These are phyloP conservation scores for Olyra latifolia DNA, from an alignment of 176 grass and related monocot species.

Conservation along the genomic window DNA sequence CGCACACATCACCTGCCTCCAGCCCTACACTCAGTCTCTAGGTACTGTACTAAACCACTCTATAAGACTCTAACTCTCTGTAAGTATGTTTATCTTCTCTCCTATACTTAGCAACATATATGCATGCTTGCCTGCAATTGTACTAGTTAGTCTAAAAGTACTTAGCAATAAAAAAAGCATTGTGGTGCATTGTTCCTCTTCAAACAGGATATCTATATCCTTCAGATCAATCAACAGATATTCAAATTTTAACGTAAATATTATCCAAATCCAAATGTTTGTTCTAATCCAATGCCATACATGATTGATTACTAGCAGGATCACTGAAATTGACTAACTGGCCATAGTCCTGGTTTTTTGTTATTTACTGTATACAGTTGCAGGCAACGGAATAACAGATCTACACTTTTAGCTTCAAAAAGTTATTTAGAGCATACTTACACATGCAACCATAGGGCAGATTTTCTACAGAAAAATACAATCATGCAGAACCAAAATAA, in stretches of 20 bases:
- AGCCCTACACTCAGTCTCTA: not conserved
- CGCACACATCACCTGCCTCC: not conserved
- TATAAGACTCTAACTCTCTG: not conserved
- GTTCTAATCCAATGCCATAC: not conserved
- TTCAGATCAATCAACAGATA: not conserved
- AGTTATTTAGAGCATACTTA: not conserved
- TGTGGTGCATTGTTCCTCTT: not conserved
- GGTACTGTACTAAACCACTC: not conserved
- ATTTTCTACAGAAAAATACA: not conserved
- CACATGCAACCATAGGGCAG: not conserved
- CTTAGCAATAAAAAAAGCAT: not conserved
- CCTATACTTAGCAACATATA: not conserved
- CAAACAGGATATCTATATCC: not conserved
- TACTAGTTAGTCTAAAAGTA: not conserved
- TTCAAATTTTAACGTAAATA: not conserved
- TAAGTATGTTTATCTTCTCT: not conserved
- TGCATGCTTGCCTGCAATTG: not conserved
- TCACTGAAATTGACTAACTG: not conserved
- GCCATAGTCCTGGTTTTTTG: not conserved
- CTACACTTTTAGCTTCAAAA: not conserved
- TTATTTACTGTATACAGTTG: not conserved
- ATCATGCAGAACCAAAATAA: constrained; percentile 11
- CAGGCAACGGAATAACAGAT: no score
- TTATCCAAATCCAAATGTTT: not conserved
- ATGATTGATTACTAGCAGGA: not conserved